These are phyloP conservation scores for Pelargonium australe DNA, from an alignment of 441 rosid species.

Conservation along the genomic window DNA sequence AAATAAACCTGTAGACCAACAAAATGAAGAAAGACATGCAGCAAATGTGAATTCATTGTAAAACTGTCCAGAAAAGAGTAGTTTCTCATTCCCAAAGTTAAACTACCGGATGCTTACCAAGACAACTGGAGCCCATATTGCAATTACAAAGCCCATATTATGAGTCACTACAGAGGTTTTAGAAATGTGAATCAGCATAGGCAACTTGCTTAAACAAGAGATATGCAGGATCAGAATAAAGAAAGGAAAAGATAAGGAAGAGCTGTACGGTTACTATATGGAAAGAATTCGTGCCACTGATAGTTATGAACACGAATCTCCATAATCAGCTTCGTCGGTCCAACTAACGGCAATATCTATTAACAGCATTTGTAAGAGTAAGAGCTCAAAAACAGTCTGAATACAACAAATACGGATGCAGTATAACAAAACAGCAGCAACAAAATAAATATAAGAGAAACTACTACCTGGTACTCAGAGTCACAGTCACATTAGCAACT, in stretches of 20 bases:
- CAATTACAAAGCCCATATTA: slow-evolving; percentile 79
- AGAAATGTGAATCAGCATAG: slow-evolving; percentile 20
- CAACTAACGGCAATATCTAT: slow-evolving; percentile 76
- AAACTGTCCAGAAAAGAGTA: background rate
- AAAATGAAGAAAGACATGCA: slow-evolving; percentile 17
- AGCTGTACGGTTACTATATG: slow-evolving; percentile 42
- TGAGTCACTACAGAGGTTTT: slow-evolving; percentile 48
- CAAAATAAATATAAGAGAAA: too few species aligned
- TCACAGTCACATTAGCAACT: too few species aligned
- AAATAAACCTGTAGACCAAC: slow-evolving; percentile 65
- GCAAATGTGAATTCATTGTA: background rate
- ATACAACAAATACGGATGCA: background rate
- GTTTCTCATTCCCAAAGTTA: slow-evolving; percentile 1
- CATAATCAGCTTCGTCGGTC: slow-evolving; percentile 78
- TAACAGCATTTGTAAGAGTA: slow-evolving; percentile 18
- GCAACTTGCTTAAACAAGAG: background rate
- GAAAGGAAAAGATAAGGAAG: slow-evolving; percentile 10
- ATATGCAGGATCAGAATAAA: slow-evolving; percentile 9
- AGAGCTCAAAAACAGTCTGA: background rate
- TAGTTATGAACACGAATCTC: slow-evolving; percentile 47
- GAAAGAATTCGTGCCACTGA: slow-evolving; percentile 88
- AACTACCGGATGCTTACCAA: slow-evolving; percentile 48
- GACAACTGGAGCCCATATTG: slow-evolving; percentile 90
- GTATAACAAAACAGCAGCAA: too few species aligned
- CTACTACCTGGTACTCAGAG: too few species aligned